Evolutionary conservation across 805 yeast species (phyloP), one percentile per base, ranked within the genome.

Genomic region (Lachancea mirantina): DNA sequence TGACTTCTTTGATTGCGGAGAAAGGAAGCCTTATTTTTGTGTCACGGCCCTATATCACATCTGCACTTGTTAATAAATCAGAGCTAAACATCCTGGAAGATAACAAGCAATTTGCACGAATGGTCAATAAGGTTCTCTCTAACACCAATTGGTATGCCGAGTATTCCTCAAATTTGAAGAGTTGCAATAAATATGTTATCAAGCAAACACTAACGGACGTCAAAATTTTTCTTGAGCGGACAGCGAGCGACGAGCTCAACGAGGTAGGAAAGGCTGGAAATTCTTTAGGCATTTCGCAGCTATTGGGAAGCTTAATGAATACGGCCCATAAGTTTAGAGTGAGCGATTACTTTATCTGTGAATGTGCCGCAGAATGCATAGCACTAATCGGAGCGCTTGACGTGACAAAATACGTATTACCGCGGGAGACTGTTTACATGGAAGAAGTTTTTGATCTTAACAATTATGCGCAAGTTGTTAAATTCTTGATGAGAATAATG

Each of bases 351-450:
- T 60, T 61, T 1, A 68, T 87, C 6, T 66, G 84, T 2, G 65
- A 72, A 26, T 33, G 36, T 14, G 74, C 89, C 47, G 76, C 94
- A 0, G 68, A 67, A 32, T 82, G 85, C 19, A 61, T 92, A 7
- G 78, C 95, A 2, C 56, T 76, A 15, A 65, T 92, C 25, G 97
- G 97, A 0, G 74, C 85, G 0, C 49, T 83, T 8, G 95, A 85
- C 49, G 61, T 77, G 4, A 71, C 76, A 29, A 68, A 70, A 39
- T 69, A 77, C 38, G 71, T 69, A 41, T 47, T 59, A 8, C 52
- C 54, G 13, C 43, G 54, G 30, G 35, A 41, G 34, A 47, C 57
- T 28, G 61, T 57, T 17, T 49, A 63, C 11, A 57, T 68, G 34
- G 64, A 62, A 2, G 58, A 80, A 4, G 64, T 78, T 0, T 68